Base-by-base conservation (phyloP, 495 filamentous ascomycete genomes). In the Poronia punctata region DNA sequence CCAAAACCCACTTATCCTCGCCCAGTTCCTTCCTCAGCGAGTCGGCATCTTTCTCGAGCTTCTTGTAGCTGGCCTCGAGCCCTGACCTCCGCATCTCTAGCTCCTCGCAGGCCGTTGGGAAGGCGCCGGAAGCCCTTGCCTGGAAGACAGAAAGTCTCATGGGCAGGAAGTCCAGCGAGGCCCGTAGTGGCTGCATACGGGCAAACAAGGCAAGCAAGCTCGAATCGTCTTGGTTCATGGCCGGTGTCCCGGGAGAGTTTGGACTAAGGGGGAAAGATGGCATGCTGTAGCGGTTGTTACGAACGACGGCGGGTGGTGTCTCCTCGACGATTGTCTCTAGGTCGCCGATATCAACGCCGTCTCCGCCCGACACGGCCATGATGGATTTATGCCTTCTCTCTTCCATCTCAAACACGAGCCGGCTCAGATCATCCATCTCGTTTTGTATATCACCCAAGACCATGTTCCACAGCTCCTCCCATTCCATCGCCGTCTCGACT, bases 401-500 rank as follows among this genome's bases (percentile, higher is more conserved):
- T 61, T 98, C 90, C 86, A 97, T 93, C 57, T 97, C 88, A 50
- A 95, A 96, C 23, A 97, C 83, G 27, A 93, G 65, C 22, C 80
- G 72, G 56, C 78, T 76, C 9, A 96, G 75, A 7, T 82, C 82
- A 43, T 94, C 86, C 59, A 95, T 76, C 61, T 98, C 92, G 38
- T 82, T 75, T 25, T 86, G 84, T 30, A 98, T 95, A 62, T 97
- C 90, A 24, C 90, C 89, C 12, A 98, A 67, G 14, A 97, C 88
- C 54, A 73, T 86, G 49, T 84, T 85, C 89, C 90, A 96, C 15
- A 98, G 70, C 65, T 97, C 92, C 58, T 95, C 88, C 90, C 90
- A 98, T 50, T 98, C 92, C 87, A 96, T 89, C 6, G 92, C 92
- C 35, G 95, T 72, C 61, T 96, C 92, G 5, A 97, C 90, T 48